A percentile compares a stretch with the other conserved stretches of the same genome.
Conservation (phyloP, 805 yeast genomes). For the Ogataea henricii region DNA sequence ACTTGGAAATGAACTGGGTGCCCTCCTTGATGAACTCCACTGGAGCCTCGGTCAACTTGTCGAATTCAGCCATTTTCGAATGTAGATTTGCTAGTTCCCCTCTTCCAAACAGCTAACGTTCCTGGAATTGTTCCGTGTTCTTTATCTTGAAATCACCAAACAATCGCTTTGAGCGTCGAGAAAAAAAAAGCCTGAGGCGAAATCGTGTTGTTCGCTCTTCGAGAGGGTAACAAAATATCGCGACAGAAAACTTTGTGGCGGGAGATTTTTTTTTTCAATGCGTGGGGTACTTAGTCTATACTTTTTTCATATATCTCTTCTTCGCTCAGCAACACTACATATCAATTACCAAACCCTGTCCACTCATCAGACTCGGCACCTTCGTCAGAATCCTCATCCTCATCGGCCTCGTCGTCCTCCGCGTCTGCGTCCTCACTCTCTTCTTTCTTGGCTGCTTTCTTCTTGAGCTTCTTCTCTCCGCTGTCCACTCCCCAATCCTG, state of each 20-base stretch:
- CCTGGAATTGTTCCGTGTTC: not conserved
- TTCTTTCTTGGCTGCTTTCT: slow-evolving; percentile 21
- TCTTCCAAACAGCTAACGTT: not conserved
- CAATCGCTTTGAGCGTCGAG: slow-evolving; percentile 2
- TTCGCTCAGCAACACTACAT: slow-evolving; percentile 3
- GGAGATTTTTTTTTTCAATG: slow-evolving; percentile 1
- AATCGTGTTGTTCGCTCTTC: slow-evolving; percentile 1
- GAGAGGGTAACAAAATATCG: not conserved
- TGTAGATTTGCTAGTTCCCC: not conserved
- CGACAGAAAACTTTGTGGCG: not conserved
- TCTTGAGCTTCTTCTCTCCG: slow-evolving; percentile 19
- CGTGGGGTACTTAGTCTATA: slow-evolving; percentile 1
- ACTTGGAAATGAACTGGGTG: slow-evolving; percentile 80
- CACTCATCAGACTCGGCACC: slow-evolving; percentile 27
- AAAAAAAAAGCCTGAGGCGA: slow-evolving; percentile 5
- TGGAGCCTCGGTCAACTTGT: slow-evolving; percentile 82
- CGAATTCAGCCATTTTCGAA: slow-evolving; percentile 45
- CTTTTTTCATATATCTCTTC: not conserved
- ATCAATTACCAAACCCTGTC: slow-evolving; percentile 34
- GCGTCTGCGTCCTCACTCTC: not conserved
- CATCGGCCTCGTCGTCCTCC: slow-evolving; percentile 26
- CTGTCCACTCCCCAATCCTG: slow-evolving; percentile 60
- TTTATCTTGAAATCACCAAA: not conserved
- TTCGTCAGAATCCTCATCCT: slow-evolving; percentile 31
- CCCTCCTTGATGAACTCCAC: slow-evolving; percentile 92